These are phyloP conservation scores for Trichoderma guizhouense DNA, from an alignment of 2,329 filamentous ascomycete genomes.

Conservation along the genomic window DNA sequence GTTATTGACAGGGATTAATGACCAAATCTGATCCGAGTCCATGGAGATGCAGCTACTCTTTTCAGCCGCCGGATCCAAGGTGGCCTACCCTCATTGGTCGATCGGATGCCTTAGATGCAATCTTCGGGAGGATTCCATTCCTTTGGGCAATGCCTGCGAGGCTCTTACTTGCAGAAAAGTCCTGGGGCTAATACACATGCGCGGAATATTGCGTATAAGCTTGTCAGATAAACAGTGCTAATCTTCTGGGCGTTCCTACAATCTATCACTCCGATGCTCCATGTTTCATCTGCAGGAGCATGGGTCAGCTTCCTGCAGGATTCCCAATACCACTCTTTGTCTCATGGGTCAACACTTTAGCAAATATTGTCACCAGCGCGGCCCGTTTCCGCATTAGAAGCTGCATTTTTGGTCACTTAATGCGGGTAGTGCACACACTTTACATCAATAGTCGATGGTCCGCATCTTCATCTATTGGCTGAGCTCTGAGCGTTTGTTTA, in stretches of 20 bases:
- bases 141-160: conserved; percentile 19
- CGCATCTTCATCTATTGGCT: background rate
- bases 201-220: background rate
- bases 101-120: conserved; percentile 3
- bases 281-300: conserved; percentile 10
- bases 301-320: conserved; percentile 15
- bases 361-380: conserved; percentile 5
- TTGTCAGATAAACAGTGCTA: background rate
- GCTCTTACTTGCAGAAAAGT: background rate
- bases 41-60: background rate
- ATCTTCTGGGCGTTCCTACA: background rate
- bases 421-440: background rate
- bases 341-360: conserved; percentile 4
- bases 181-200: background rate
- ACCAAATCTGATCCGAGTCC: background rate
- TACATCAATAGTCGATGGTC: background rate
- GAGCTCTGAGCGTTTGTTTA: background rate
- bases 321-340: background rate
- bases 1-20: background rate
- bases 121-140: background rate
- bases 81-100: background rate
- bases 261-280: background rate
- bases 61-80: background rate
- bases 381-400: conserved; percentile 11
- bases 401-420: background rate